Base-by-base conservation (phyloP, 169 alveolate genomes). In the Plasmodium blacklocki region DNA sequence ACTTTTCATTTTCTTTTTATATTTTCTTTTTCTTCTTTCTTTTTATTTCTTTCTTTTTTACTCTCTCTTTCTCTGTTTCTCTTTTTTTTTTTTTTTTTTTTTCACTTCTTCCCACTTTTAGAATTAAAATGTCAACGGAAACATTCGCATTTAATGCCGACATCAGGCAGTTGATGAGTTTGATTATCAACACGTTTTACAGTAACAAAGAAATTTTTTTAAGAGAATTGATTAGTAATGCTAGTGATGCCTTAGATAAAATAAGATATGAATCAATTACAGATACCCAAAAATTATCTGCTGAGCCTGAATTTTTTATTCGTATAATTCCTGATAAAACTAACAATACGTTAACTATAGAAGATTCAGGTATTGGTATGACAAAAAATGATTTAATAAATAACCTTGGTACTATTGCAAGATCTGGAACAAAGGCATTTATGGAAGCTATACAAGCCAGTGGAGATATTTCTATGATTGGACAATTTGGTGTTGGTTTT, bases 311-410 rank as follows among this genome's bases (percentile, higher is more conserved):
- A 88, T 95, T 97, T 94, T 94, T 93, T 89, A 99, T 99, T 91
- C 96, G 98, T 89, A 96, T 98, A 60, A 94, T 97, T 91, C 99
- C 99, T 32, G 99, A 99, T 95, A 98, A 98, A 95, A 95, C 98
- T 85, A 96, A 95, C 94, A 97, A 98, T 92, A 98, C 99, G 12
- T 94, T 99, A 50, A 97, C 99, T 54, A 96, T 98, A 54, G 97
- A 96, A 95, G 99, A 99, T 91, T 96, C 99, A 52, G 99, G 99
- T 88, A 97, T 99, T 88, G 99, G 99, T 88, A 98, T 99, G 99
- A 98, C 99, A 85, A 97, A 97, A 94, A 98, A 97, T 86, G 99
- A 99, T 93, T 94, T 98, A 73, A 97, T 98, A 88, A 97, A 97
- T 88, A 97, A 98, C 96, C 96, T 98, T 86, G 99, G 99, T 88